These are phyloP conservation scores for Ilex asprella DNA, from an alignment of 257 asterid genomes.

Conservation along the genomic window DNA sequence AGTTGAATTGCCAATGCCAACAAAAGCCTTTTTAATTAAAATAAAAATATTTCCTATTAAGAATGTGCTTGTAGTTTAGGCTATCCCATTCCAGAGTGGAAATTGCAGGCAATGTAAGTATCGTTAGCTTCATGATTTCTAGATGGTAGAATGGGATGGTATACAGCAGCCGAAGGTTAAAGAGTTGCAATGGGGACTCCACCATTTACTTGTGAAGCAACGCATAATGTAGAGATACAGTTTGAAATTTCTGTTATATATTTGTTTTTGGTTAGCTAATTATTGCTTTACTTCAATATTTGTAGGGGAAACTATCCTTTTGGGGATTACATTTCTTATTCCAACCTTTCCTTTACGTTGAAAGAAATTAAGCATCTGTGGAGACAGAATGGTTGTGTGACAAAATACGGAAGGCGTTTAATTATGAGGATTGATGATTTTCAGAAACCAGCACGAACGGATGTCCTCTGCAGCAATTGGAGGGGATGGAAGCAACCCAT, in stretches of 20 bases:
- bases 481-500: constrained; percentile 81
- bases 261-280: constrained; percentile 10
- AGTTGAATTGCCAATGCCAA: background rate
- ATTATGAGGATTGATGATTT: constrained; percentile 89
- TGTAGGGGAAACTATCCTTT: constrained; percentile 83
- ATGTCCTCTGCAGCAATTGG: constrained; percentile 92
- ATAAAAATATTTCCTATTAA: too few relatives aligned
- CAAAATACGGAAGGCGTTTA: constrained; percentile 72
- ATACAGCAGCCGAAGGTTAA: background rate
- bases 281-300: constrained; percentile 15
- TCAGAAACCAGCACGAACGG: constrained; percentile 66
- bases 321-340: constrained; percentile 75
- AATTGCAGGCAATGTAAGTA: background rate
- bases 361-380: constrained; percentile 92
- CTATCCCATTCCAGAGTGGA: background rate
- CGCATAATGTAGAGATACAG: background rate
- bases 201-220: background rate
- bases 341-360: constrained; percentile 64
- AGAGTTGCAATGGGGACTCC: background rate
- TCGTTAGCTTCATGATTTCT: background rate
- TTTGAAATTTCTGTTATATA: background rate
- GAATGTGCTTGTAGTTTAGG: too few relatives aligned
- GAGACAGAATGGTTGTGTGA: constrained; percentile 72
- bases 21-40: background rate
- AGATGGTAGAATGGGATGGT: background rate